Percentiles rank a stretch among this genome's conserved stretches.
Evolutionary conservation across 257 asterid genomes (phyloP).

Genomic region (Solanum tarapatanum): DNA sequence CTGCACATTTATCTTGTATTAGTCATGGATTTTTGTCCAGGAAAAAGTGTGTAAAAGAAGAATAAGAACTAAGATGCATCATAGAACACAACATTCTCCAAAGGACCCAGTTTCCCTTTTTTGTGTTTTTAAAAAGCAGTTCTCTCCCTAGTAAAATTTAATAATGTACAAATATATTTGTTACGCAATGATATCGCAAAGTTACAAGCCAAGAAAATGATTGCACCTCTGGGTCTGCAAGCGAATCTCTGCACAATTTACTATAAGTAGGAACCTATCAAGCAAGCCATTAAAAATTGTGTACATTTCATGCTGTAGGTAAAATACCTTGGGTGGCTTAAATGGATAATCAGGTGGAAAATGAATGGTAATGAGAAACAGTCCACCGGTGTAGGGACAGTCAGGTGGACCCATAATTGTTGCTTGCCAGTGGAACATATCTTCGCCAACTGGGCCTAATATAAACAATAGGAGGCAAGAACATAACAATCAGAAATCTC

Average conservation of each 20-base stretch:
- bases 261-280: not conserved
- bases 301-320: not conserved
- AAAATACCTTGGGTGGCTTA: slow-evolving; percentile 9
- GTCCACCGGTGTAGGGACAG: slow-evolving; percentile 5
- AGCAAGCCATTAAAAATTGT: not conserved
- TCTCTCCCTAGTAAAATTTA: not conserved
- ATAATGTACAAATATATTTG: not conserved
- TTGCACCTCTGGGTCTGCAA: not conserved
- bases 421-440: slow-evolving; percentile 9
- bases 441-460: slow-evolving; percentile 2
- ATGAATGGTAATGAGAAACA: slow-evolving; percentile 7
- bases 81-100: not conserved
- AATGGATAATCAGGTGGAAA: slow-evolving; percentile 8
- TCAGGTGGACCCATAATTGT: slow-evolving; percentile 10
- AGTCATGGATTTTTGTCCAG: not conserved
- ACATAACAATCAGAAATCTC: not conserved
- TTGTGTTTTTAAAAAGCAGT: not conserved
- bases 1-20: slow-evolving; percentile 8
- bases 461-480: not conserved
- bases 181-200: not conserved
- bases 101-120: not conserved
- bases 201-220: not conserved
- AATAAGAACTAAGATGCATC: not conserved
- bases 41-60: not conserved
- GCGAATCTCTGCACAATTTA: not conserved